Percentiles rank a stretch among this genome's conserved stretches.
Evolutionary conservation across 1,284 basidiomycete genomes (phyloP).

Genomic region (Puccinia novopanici): DNA sequence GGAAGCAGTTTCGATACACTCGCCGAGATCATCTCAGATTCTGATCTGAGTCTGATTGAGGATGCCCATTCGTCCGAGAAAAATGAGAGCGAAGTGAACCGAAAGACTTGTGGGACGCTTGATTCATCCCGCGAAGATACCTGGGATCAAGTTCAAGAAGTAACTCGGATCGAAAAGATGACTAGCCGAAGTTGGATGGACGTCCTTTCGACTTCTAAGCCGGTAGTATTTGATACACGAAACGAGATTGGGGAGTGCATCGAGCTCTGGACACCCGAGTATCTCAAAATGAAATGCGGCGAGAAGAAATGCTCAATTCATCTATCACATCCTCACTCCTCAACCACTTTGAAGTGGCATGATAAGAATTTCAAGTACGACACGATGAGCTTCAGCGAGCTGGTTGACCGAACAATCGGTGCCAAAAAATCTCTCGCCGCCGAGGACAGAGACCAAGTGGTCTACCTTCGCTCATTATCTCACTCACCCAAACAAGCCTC

Average conservation of each 20-base stretch:
- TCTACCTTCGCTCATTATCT: conserved; percentile 50
- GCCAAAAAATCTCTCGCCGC: not conserved
- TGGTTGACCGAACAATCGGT: conserved; percentile 24
- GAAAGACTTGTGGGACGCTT: conserved; percentile 23
- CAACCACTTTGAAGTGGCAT: conserved; percentile 36
- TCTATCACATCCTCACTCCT: conserved; percentile 31
- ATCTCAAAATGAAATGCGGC: conserved; percentile 35
- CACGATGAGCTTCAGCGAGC: conserved; percentile 35
- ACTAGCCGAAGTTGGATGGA: conserved; percentile 13
- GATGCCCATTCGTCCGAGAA: not conserved
- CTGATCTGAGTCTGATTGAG: not conserved
- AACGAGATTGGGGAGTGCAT: conserved; percentile 37
- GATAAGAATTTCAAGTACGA: conserved; percentile 49
- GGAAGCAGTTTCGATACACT: conserved; percentile 45
- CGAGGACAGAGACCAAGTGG: not conserved
- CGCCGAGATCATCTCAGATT: conserved; percentile 26
- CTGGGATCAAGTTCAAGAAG: conserved; percentile 28
- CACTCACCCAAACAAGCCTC: conserved; percentile 37
- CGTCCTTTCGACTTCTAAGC: conserved; percentile 8
- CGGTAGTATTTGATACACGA: conserved; percentile 21
- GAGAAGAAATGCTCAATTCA: conserved; percentile 43
- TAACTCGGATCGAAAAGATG: not conserved
- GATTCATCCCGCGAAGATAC: conserved; percentile 29
- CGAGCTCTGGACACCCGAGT: conserved; percentile 34
- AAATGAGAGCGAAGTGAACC: not conserved